These are phyloP conservation scores for Pseudisothecium myosuroides DNA, from an alignment of 225 moss, liverwort and hornwort genomes.

Conservation along the genomic window DNA sequence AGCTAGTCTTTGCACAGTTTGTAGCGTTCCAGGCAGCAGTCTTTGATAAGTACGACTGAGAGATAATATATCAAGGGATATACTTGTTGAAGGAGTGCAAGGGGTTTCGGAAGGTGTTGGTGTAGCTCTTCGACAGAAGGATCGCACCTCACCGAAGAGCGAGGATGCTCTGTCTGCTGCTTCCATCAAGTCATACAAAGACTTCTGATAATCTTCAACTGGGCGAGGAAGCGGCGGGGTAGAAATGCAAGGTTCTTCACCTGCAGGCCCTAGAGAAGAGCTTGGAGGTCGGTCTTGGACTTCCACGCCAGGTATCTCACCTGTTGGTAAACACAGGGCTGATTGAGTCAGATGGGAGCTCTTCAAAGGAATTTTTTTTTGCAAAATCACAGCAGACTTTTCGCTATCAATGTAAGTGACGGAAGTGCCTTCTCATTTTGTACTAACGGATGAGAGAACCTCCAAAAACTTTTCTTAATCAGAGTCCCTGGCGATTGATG, in stretches of 20 bases:
- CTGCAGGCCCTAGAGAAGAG: background rate
- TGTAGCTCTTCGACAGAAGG: conserved; percentile 12
- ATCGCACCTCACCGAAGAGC: conserved; percentile 44
- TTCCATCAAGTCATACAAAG: conserved; percentile 55
- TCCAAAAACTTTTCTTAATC: background rate
- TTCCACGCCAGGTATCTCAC: conserved; percentile 9
- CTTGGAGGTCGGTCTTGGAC: background rate
- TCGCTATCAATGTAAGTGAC: background rate
- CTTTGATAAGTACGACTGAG: conserved; percentile 39
- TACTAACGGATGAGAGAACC: background rate
- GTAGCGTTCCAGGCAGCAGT: conserved; percentile 36
- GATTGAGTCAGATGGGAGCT: background rate
- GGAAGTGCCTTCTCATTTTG: background rate
- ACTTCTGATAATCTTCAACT: conserved; percentile 50
- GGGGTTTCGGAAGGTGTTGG: background rate
- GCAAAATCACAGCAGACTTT: background rate
- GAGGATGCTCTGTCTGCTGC: conserved; percentile 57
- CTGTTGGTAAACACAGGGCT: background rate
- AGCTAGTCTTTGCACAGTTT: conserved; percentile 42
- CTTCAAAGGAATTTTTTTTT: background rate
- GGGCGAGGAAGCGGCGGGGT: conserved; percentile 39
- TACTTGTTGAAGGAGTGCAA: background rate
- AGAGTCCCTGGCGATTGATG: background rate
- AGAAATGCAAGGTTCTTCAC: background rate
- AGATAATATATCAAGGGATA: conserved; percentile 26